These are phyloP conservation scores for Populus hybrid DNA, from an alignment of 441 rosid species.

Conservation along the genomic window DNA sequence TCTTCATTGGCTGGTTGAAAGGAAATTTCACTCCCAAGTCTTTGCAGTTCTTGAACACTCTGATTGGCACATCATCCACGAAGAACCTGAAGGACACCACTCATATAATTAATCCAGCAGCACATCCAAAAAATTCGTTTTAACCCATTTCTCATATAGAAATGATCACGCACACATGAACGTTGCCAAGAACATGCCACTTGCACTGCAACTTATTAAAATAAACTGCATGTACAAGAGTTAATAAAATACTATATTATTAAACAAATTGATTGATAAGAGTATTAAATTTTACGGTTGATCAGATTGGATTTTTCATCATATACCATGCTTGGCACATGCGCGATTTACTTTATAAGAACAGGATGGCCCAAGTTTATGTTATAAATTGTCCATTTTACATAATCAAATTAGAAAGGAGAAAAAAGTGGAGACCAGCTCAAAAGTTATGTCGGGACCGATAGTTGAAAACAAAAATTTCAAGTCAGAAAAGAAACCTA, in stretches of 20 bases:
- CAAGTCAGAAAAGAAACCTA: not conserved
- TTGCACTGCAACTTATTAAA: not conserved
- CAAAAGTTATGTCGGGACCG: not conserved
- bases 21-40: conserved; percentile 66
- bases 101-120: not conserved
- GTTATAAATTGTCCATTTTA: not conserved
- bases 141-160: not conserved
- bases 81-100: conserved; percentile 39
- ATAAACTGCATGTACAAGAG: not conserved
- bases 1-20: conserved; percentile 69
- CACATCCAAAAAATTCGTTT: not conserved
- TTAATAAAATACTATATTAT: not conserved
- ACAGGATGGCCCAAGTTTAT: not conserved
- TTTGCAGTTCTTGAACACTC: conserved; percentile 67
- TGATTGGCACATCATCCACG: conserved; percentile 59
- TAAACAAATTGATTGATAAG: not conserved
- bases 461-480: not conserved
- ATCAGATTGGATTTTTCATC: not conserved
- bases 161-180: not conserved
- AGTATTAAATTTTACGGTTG: not conserved
- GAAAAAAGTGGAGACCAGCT: not conserved
- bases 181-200: not conserved
- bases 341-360: not conserved
- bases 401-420: not conserved
- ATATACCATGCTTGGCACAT: not conserved